Conservation (phyloP, 2,329 filamentous ascomycete species). For the Ilyonectria sp. region DNA sequence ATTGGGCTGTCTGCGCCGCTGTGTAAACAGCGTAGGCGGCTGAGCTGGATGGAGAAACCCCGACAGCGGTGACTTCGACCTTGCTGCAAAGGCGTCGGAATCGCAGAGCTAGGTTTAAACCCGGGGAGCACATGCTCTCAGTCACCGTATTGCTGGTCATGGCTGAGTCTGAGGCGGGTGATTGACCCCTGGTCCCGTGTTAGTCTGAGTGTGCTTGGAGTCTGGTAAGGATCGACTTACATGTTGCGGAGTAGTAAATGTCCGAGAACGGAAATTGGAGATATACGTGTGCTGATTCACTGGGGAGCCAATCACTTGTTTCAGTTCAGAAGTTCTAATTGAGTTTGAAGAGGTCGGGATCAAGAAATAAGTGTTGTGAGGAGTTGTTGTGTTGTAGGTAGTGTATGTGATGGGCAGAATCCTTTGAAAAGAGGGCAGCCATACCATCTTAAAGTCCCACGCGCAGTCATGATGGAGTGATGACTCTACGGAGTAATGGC, state of each 20-base stretch:
- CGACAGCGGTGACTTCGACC: constrained; percentile 52
- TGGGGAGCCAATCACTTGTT: neutral
- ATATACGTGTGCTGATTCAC: neutral
- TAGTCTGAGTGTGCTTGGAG: constrained; percentile 3
- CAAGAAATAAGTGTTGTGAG: neutral
- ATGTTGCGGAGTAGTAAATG: constrained; percentile 26
- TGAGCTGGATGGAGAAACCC: constrained; percentile 46
- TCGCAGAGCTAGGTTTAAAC: constrained; percentile 46
- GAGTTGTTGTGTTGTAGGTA: neutral
- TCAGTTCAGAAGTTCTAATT: neutral
- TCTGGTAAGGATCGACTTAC: constrained; percentile 34
- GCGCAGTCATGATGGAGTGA: constrained; percentile 2
- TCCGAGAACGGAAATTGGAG: neutral
- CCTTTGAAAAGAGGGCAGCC: neutral
- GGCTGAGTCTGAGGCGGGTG: constrained; percentile 19
- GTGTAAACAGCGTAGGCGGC: constrained; percentile 51
- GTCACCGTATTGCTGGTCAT: neutral
- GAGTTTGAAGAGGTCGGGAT: neutral
- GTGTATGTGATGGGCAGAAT: neutral
- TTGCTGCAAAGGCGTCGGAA: constrained; percentile 49
- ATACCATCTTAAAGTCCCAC: constrained; percentile 34
- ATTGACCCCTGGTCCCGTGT: constrained; percentile 37
- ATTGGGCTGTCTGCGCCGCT: constrained; percentile 48
- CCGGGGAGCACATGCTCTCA: constrained; percentile 10
- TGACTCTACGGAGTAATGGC: constrained; percentile 18